phyloP scores from a whole-genome alignment of 805 yeast species.

The Spathaspora arborariae region DNA sequence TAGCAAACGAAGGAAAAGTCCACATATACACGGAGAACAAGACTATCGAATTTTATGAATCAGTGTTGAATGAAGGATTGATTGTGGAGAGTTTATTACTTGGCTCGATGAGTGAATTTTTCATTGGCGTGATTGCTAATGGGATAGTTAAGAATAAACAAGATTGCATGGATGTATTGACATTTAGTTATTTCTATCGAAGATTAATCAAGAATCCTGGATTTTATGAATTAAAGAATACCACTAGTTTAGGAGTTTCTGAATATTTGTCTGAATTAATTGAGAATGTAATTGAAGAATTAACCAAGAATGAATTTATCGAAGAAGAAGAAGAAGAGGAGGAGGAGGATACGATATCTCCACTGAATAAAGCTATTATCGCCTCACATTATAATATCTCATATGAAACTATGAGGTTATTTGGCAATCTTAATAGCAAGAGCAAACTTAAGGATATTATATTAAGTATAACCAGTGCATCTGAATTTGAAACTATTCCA shows the following conservation, averaged over 20 bases:
- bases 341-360: conserved; percentile 40
- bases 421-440: conserved; percentile 49
- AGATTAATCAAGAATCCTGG: conserved; percentile 81
- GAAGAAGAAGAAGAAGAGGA: conserved; percentile 49
- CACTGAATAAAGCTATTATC: conserved; percentile 70
- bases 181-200: conserved; percentile 78
- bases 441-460: conserved; percentile 60
- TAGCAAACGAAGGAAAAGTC: conserved; percentile 28
- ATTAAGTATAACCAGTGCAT: conserved; percentile 61
- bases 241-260: conserved; percentile 65
- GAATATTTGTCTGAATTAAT: conserved; percentile 81
- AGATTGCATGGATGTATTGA: conserved; percentile 87
- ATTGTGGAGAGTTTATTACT: conserved; percentile 81
- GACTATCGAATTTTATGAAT: conserved; percentile 60
- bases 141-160: conserved; percentile 64
- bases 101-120: conserved; percentile 56
- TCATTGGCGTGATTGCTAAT: conserved; percentile 71
- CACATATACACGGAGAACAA: conserved; percentile 52
- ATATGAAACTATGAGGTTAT: conserved; percentile 61
- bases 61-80: conserved; percentile 67
- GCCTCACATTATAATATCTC: conserved; percentile 70
- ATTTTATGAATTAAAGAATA: conserved; percentile 74
- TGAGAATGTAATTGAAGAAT: conserved; percentile 64
- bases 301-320: conserved; percentile 57
- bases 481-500: conserved; percentile 66